phyloP scores from a whole-genome alignment of 2,329 filamentous ascomycete genomes.

The Hortaea werneckii region DNA sequence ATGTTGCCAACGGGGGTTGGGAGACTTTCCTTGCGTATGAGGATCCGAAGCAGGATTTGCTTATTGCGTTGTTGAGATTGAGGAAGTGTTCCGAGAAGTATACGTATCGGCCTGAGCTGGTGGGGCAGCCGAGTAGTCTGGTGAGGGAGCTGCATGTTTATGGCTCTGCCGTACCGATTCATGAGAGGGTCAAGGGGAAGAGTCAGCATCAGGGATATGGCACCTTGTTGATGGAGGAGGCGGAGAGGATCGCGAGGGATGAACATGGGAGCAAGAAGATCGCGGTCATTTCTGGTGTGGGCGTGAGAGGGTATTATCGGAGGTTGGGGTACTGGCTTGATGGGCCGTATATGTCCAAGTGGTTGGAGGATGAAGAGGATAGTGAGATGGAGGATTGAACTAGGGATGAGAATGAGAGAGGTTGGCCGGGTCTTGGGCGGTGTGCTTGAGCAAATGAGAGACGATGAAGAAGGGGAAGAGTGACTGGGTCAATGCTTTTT shows the following conservation, averaged over 20 bases:
- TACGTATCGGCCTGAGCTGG: slow-evolving; percentile 83
- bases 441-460: too few species aligned
- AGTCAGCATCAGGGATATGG: slow-evolving; percentile 98
- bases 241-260: slow-evolving; percentile 84
- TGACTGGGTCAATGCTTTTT: too few species aligned
- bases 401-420: background rate
- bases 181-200: slow-evolving; percentile 87
- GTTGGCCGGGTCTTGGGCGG: too few species aligned
- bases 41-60: slow-evolving; percentile 94
- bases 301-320: slow-evolving; percentile 87
- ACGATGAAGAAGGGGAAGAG: too few species aligned
- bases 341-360: slow-evolving; percentile 58
- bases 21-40: slow-evolving; percentile 98
- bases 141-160: slow-evolving; percentile 95
- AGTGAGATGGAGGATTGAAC: slow-evolving; percentile 20
- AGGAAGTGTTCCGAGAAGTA: slow-evolving; percentile 86
- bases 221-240: slow-evolving; percentile 94
- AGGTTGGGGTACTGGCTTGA: slow-evolving; percentile 91
- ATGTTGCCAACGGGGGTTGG: slow-evolving; percentile 92
- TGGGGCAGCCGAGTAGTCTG: slow-evolving; percentile 76
- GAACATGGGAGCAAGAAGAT: slow-evolving; percentile 93
- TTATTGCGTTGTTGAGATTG: slow-evolving; percentile 80
- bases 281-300: slow-evolving; percentile 94
- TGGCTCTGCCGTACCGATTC: slow-evolving; percentile 91
- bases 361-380: slow-evolving; percentile 20